phyloP scores from a whole-genome alignment of 2,329 filamentous ascomycete species.

The Aspergillus persii region DNA sequence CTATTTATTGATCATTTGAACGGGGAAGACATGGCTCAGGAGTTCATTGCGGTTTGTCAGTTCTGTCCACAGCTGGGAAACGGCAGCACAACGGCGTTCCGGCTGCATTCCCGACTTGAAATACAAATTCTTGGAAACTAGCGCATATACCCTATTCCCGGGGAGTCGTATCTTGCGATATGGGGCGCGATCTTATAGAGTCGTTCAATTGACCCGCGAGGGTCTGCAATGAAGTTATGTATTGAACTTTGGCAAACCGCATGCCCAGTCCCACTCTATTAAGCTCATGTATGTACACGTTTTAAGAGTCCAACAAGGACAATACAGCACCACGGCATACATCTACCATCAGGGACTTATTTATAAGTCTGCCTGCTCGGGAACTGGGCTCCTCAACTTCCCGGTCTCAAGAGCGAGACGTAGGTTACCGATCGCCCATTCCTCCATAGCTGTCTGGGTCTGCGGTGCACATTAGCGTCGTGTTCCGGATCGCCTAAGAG shows the following conservation, averaged over 20 bases:
- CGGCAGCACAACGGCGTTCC: slow-evolving; percentile 22
- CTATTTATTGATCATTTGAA: slow-evolving; percentile 7
- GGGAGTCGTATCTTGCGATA: background rate
- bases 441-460: slow-evolving; percentile 65
- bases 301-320: background rate
- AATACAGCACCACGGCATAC: background rate
- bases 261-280: slow-evolving; percentile 3
- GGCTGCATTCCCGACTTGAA: slow-evolving; percentile 12
- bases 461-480: slow-evolving; percentile 19
- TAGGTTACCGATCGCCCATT: slow-evolving; percentile 71
- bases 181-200: background rate
- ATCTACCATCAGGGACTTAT: slow-evolving; percentile 9
- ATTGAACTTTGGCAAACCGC: background rate
- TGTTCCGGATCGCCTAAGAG: background rate
- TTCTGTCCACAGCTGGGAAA: slow-evolving; percentile 17
- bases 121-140: background rate
- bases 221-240: background rate
- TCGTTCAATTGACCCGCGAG: background rate
- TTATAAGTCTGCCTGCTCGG: slow-evolving; percentile 61
- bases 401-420: slow-evolving; percentile 60
- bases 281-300: slow-evolving; percentile 3
- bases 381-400: slow-evolving; percentile 66
- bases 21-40: slow-evolving; percentile 17
- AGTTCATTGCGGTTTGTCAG: slow-evolving; percentile 19
- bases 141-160: background rate